These are phyloP conservation scores for Amanita phalloides DNA, from an alignment of 768 basidiomycete genomes.

Conservation along the genomic window DNA sequence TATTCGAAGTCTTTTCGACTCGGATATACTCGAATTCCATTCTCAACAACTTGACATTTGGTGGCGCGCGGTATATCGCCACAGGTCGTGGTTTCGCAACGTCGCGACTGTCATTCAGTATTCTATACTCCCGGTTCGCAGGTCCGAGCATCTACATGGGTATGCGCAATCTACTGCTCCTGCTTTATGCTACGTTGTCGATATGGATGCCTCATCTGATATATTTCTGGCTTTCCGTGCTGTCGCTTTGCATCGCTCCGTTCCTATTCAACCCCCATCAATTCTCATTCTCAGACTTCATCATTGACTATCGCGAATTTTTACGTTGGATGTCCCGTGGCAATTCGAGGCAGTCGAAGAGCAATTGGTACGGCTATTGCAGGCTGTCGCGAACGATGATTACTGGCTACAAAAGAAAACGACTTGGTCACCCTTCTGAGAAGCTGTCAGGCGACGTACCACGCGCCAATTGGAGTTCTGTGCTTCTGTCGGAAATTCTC, in stretches of 20 bases:
- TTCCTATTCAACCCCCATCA: constrained; percentile 99
- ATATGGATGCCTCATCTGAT: constrained; percentile 93
- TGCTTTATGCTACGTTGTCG: constrained; percentile 85
- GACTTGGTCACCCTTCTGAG: constrained; percentile 94
- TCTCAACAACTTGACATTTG: constrained; percentile 92
- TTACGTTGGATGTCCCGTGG: constrained; percentile 99
- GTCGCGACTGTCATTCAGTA: constrained; percentile 89
- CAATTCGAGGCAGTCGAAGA: constrained; percentile 91
- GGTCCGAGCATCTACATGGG: constrained; percentile 99
- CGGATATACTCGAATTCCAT: constrained; percentile 98
- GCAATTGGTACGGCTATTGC: constrained; percentile 99
- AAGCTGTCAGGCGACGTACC: constrained; percentile 93
- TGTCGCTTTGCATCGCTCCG: constrained; percentile 91
- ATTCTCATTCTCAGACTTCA: constrained; percentile 93
- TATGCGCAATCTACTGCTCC: constrained; percentile 82
- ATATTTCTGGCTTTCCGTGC: constrained; percentile 98
- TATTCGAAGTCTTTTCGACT: constrained; percentile 98
- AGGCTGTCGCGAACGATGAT: constrained; percentile 95
- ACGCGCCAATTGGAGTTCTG: constrained; percentile 78
- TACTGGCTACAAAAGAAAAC: constrained; percentile 99
- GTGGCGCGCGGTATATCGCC: constrained; percentile 97
- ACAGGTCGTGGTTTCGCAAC: constrained; percentile 99
- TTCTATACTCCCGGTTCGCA: constrained; percentile 96
- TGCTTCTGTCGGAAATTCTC: constrained; percentile 76
- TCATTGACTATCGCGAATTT: constrained; percentile 98